A percentile compares a stretch with the other conserved stretches of the same genome.
These are phyloP conservation scores for Sugiyamaella qingdaonensis DNA, from an alignment of 805 yeast species.

Conservation along the genomic window DNA sequence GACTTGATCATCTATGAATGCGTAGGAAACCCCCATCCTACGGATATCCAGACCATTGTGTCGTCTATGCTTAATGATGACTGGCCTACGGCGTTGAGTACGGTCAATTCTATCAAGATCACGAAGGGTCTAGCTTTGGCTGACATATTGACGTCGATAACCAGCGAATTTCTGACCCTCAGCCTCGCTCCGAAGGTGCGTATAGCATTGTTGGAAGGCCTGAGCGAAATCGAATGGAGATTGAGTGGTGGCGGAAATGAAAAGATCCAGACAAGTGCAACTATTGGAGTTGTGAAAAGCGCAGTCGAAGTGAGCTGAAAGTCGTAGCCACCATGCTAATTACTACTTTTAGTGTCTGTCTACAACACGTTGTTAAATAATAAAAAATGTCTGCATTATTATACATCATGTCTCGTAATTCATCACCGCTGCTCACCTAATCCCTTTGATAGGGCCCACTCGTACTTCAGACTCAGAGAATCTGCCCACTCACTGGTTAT, in stretches of 20 bases:
- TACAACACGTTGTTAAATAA: background rate
- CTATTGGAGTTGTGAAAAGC: constrained; percentile 76
- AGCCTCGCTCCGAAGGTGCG: constrained; percentile 63
- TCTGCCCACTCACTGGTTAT: constrained; percentile 37
- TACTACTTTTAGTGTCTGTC: no score
- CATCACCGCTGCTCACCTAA: constrained; percentile 4
- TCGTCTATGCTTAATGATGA: constrained; percentile 79
- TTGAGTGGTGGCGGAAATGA: constrained; percentile 91
- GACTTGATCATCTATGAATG: constrained; percentile 84
- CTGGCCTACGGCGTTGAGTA: constrained; percentile 72
- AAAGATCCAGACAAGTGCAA: constrained; percentile 82
- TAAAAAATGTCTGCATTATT: background rate
- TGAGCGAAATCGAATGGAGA: constrained; percentile 87
- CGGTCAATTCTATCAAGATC: constrained; percentile 61
- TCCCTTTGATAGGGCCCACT: constrained; percentile 27
- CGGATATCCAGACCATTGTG: constrained; percentile 69
- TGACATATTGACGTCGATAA: constrained; percentile 75
- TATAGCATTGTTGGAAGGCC: constrained; percentile 58
- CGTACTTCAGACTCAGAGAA: constrained; percentile 26
- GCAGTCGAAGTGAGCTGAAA: constrained; percentile 32
- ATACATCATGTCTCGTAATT: constrained; percentile 1
- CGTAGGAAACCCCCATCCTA: constrained; percentile 92
- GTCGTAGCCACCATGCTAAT: background rate
- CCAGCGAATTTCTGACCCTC: constrained; percentile 62
- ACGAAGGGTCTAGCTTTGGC: constrained; percentile 84